A percentile compares a stretch with the other conserved stretches of the same genome.
phyloP scores from a whole-genome alignment of 495 filamentous ascomycete species.

The Halenospora varia region DNA sequence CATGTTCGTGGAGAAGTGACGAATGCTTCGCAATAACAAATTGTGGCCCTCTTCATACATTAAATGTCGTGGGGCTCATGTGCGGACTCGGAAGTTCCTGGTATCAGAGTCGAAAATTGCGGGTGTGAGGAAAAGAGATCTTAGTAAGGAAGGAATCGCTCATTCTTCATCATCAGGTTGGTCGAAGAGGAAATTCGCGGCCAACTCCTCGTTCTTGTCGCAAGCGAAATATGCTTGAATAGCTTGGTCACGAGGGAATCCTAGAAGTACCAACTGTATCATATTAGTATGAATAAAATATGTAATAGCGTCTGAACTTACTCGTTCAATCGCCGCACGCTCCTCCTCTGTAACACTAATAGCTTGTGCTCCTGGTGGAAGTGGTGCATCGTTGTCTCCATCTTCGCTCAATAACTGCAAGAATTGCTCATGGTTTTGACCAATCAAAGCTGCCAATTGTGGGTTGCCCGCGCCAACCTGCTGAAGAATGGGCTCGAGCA shows the following conservation, averaged over 20 bases:
- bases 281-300: constrained; percentile 28
- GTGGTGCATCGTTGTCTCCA: constrained; percentile 63
- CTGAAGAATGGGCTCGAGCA: constrained; percentile 96
- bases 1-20: background rate
- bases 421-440: constrained; percentile 87
- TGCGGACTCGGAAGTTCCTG: background rate
- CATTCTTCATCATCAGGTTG: constrained; percentile 82
- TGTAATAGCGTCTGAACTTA: constrained; percentile 43
- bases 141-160: constrained; percentile 1
- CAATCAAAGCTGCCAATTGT: constrained; percentile 86
- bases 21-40: background rate
- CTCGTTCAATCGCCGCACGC: constrained; percentile 91
- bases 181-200: constrained; percentile 96
- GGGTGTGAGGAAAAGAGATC: constrained; percentile 9
- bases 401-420: constrained; percentile 82
- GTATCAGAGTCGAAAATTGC: constrained; percentile 1
- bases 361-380: constrained; percentile 84
- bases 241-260: constrained; percentile 87
- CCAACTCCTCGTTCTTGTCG: constrained; percentile 98
- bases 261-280: constrained; percentile 77
- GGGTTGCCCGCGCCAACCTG: constrained; percentile 96
- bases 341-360: constrained; percentile 95
- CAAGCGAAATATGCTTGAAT: constrained; percentile 99
- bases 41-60: background rate
- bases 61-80: background rate